phyloP scores from a whole-genome alignment of 1,284 basidiomycete species.

The Singerocomus inundabilis region DNA sequence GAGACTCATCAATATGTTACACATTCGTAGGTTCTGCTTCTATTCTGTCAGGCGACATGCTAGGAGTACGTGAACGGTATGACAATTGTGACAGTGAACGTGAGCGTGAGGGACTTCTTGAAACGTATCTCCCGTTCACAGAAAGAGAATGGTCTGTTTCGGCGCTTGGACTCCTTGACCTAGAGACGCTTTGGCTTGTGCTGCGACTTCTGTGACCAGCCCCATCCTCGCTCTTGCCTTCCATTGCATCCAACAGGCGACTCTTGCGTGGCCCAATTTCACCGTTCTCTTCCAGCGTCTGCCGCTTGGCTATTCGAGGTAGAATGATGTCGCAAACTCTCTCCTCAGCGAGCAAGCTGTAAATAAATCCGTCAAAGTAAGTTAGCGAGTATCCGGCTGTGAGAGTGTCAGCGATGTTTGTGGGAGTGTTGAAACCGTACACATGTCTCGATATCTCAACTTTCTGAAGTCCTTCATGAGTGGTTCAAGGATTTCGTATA shows the following conservation, averaged over 20 bases:
- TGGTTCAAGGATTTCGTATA: slow-evolving; percentile 93
- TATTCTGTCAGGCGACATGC: slow-evolving; percentile 60
- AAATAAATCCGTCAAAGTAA: slow-evolving; percentile 92
- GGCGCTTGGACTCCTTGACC: slow-evolving; percentile 31
- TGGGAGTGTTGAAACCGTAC: slow-evolving; percentile 44
- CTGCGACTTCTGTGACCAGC: slow-evolving; percentile 37
- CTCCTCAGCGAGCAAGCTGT: slow-evolving; percentile 84
- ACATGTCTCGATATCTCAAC: slow-evolving; percentile 76
- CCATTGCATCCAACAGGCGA: slow-evolving; percentile 79
- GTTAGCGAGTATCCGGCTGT: slow-evolving; percentile 80
- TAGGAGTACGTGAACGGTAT: slow-evolving; percentile 55
- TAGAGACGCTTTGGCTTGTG: slow-evolving; percentile 29
- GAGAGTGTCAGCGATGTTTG: slow-evolving; percentile 1
- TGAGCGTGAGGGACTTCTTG: slow-evolving; percentile 53
- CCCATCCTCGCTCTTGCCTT: slow-evolving; percentile 59
- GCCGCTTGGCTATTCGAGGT: slow-evolving; percentile 84
- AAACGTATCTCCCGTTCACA: slow-evolving; percentile 54
- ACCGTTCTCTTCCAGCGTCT: slow-evolving; percentile 87
- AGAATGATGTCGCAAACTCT: slow-evolving; percentile 96
- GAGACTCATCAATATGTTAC: slow-evolving; percentile 12
- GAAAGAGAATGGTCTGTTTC: slow-evolving; percentile 40
- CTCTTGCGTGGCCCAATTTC: slow-evolving; percentile 84
- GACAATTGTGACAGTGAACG: slow-evolving; percentile 39
- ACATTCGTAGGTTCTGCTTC: slow-evolving; percentile 29
- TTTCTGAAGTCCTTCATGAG: slow-evolving; percentile 93